Conservation (phyloP, 2,329 filamentous ascomycete genomes). For the Metarhizium brunneum region DNA sequence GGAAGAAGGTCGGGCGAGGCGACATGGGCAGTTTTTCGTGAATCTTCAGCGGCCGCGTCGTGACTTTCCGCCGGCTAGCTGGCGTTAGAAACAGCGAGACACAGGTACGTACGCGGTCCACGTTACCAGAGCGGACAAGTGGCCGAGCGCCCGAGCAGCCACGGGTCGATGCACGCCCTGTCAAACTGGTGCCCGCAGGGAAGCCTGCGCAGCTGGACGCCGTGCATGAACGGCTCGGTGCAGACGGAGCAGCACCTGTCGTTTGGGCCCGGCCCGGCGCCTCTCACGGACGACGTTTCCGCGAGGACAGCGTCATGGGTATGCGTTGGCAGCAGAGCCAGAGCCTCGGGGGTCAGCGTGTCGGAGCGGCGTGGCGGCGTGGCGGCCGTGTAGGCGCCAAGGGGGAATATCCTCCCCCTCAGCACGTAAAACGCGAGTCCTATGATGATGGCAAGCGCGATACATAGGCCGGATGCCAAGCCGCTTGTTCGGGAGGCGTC, state of each 20-base stretch:
- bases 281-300: background rate
- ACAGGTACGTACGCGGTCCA: background rate
- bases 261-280: background rate
- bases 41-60: background rate
- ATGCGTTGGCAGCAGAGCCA: background rate
- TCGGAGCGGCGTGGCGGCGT: background rate
- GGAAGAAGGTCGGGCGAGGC: background rate
- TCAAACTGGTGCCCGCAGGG: conserved; percentile 5
- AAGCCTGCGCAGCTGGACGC: conserved; percentile 1
- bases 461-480: background rate
- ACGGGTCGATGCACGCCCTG: conserved; percentile 3
- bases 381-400: background rate
- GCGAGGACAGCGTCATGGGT: background rate
- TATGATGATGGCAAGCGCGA: background rate
- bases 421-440: background rate
- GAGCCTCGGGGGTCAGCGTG: background rate
- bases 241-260: conserved; percentile 3
- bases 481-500: background rate
- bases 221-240: conserved; percentile 1
- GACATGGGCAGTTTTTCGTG: background rate
- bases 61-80: background rate
- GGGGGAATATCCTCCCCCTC: background rate
- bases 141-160: conserved; percentile 1
- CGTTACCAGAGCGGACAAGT: conserved; percentile 6
- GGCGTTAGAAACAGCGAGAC: background rate